Conservation (phyloP, 176 grass and related monocot species). For the Aegilops umbellulata region DNA sequence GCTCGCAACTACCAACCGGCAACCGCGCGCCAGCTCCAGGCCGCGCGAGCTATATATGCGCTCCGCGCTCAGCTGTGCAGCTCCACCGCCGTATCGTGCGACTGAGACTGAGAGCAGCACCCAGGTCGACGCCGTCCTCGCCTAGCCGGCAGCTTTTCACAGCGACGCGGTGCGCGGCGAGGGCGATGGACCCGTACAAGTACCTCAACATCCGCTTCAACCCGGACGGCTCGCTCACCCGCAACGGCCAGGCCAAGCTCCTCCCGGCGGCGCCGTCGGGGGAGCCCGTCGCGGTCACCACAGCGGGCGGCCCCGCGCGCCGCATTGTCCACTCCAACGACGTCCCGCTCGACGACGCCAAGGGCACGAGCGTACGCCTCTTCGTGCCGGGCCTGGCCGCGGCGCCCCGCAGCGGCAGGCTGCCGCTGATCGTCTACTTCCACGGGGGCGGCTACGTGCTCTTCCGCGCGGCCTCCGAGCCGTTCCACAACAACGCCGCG, state of each 20-base stretch:
- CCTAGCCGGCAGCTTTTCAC: background rate
- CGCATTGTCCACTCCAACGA: constrained; percentile 73
- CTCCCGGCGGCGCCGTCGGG: constrained; percentile 27
- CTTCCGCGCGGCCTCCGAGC: constrained; percentile 56
- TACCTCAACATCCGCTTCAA: constrained; percentile 69
- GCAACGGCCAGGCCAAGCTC: constrained; percentile 33
- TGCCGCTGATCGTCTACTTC: constrained; percentile 67
- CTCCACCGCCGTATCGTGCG: background rate
- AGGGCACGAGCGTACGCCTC: constrained; percentile 60
- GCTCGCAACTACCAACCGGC: background rate
- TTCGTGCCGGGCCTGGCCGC: constrained; percentile 44
- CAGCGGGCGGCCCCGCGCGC: background rate
- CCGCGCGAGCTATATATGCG: constrained; percentile 33
- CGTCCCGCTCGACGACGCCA: constrained; percentile 45
- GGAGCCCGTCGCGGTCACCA: constrained; percentile 12
- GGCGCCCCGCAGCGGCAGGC: background rate
- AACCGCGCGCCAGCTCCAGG: background rate
- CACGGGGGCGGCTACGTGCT: constrained; percentile 86
- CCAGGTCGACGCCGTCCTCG: background rate
- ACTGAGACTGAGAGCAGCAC: background rate
- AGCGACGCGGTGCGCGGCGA: too few relatives aligned
- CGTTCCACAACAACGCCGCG: constrained; percentile 54
- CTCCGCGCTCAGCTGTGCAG: background rate
- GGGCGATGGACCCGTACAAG: constrained; percentile 79
- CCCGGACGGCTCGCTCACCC: constrained; percentile 53